Conservation (phyloP, 805 yeast species). For the Ogataea thermomethanolica region DNA sequence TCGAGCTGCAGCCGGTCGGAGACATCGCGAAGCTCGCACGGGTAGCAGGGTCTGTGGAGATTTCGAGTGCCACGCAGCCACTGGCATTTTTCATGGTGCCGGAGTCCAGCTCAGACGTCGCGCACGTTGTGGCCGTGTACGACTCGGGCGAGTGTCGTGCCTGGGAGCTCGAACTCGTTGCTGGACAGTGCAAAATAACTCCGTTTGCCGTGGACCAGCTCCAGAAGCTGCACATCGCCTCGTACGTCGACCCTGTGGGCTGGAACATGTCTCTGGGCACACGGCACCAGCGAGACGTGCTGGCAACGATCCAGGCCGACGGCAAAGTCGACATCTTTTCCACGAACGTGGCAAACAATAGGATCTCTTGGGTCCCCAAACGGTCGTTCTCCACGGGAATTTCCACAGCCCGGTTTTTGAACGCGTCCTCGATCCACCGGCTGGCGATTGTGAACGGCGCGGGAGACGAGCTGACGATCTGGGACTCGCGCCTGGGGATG, state of each 20-base stretch:
- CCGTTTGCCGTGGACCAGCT: conserved; percentile 27
- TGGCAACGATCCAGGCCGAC: conserved; percentile 53
- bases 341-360: conserved; percentile 32
- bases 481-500: conserved; percentile 71
- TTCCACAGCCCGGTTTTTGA: conserved; percentile 46
- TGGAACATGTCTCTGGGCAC: conserved; percentile 36
- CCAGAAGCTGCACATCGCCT: conserved; percentile 29
- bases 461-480: conserved; percentile 56
- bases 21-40: conserved; percentile 28
- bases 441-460: conserved; percentile 66
- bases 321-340: conserved; percentile 50
- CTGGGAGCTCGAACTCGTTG: conserved; percentile 38
- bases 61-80: conserved; percentile 15
- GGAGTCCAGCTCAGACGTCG: conserved; percentile 27
- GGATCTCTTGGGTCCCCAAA: conserved; percentile 51
- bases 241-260: conserved; percentile 68
- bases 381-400: conserved; percentile 55
- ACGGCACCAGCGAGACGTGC: conserved; percentile 38
- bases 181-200: conserved; percentile 31
- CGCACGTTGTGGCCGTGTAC: conserved; percentile 51
- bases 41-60: conserved; percentile 12
- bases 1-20: conserved; percentile 18
- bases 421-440: conserved; percentile 74
- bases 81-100: conserved; percentile 36
- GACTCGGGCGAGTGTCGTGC: conserved; percentile 34